Evolutionary conservation across 352 stramenopile species (phyloP), one percentile per base, ranked within the genome.

Genomic region (Phytophthora tentaculata): DNA sequence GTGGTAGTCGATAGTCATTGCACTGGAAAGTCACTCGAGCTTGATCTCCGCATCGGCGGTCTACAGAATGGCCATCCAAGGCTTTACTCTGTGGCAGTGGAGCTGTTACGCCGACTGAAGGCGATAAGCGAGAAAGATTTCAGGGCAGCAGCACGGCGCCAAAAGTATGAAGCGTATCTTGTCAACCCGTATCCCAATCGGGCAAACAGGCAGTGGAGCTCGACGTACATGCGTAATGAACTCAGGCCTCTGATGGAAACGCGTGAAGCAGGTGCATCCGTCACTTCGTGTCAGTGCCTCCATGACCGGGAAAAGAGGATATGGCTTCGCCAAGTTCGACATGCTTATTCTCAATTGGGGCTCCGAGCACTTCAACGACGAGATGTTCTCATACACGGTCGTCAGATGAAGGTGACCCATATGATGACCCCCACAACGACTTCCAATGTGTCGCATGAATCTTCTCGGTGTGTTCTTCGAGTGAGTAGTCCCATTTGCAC

Each of bases 21-120:
- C 39, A 64, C 43, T 43, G 14, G 16, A 3, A 59, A 58, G 2
- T 69, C 67, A 43, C 73, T 56, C 13, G 51, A 57, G 37, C 41
- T 82, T 4, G 44, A 64, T 10, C 68, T 82, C 17, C 28, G 26
- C 0, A 51, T 84, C 2, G 76, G 74, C 0, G 76, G 68, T 3
- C 50, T 57, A 12, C 6, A 72, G 3, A 19, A 55, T 23, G 64
- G 56, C 64, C n/a, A 41, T 22, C 28, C 28, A 32, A 32, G 28
- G 13, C 62, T 73, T 26, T 73, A 72, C 47, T 48, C 45, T 2
- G 65, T 49, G 39, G 37, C 63, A n/a, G 37, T 64, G 26, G 37
- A 14, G 10, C 16, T 69, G 7, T 9, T 73, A n/a, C 32, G 32
- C 1, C 28, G 32, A 1, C 28, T 73, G 8, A 5, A 24, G 17